A percentile compares a stretch with the other conserved stretches of the same genome.
Conservation (phyloP, 805 yeast genomes). For the Cyberlindnera petersonii region DNA sequence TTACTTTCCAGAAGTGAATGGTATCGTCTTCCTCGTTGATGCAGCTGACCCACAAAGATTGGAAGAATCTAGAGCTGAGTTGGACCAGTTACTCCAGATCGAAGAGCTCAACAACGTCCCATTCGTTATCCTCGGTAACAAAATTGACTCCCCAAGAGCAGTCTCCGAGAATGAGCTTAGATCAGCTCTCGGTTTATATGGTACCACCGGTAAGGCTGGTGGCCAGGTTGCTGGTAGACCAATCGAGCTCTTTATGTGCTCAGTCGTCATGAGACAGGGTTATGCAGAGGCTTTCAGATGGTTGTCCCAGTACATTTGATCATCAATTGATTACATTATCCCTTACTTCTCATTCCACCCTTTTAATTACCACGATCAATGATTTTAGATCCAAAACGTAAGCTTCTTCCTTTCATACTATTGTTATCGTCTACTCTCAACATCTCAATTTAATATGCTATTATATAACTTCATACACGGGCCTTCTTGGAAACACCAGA, state of each 20-base stretch:
- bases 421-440: too few species aligned
- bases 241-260: constrained; percentile 94
- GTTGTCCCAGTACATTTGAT: constrained; percentile 88
- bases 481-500: constrained; percentile 30
- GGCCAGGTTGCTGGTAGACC: constrained; percentile 76
- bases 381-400: too few species aligned
- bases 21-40: constrained; percentile 93
- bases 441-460: background rate
- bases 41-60: constrained; percentile 96
- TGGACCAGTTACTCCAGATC: constrained; percentile 87
- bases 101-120: constrained; percentile 91
- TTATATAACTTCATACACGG: constrained; percentile 15
- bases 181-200: constrained; percentile 80
- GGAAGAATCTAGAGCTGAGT: constrained; percentile 90
- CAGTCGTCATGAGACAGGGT: constrained; percentile 98
- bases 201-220: constrained; percentile 87
- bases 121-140: constrained; percentile 91
- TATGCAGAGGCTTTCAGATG: constrained; percentile 98
- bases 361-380: background rate
- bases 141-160: constrained; percentile 91
- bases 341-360: background rate
- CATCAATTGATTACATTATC: too few species aligned
- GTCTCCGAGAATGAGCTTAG: constrained; percentile 93
- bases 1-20: constrained; percentile 98
- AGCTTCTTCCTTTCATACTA: background rate